Percentiles rank a stretch among this genome's conserved stretches.
phyloP scores from a whole-genome alignment of 805 yeast genomes.

The Myxozyma sirexii region DNA sequence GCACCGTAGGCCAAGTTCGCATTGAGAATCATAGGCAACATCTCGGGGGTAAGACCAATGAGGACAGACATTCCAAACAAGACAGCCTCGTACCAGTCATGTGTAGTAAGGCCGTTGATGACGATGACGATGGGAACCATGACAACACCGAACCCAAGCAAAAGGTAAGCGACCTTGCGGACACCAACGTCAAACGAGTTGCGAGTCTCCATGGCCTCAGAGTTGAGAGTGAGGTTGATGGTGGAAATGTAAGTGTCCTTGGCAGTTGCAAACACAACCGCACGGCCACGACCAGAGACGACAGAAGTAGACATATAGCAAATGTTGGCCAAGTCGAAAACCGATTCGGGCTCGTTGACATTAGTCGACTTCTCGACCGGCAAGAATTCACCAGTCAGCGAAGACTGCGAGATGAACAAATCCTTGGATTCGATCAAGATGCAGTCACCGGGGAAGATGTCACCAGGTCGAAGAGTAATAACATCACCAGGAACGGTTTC shows the following conservation, averaged over 20 bases:
- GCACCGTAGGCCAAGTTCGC: constrained; percentile 35
- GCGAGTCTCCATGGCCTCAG: constrained; percentile 34
- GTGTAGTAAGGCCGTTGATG: constrained; percentile 33
- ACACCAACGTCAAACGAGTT: constrained; percentile 35
- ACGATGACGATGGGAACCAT: constrained; percentile 35
- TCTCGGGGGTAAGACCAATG: constrained; percentile 34
- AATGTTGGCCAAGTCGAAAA: constrained; percentile 31
- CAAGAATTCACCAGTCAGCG: constrained; percentile 82
- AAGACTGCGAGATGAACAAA: constrained; percentile 86
- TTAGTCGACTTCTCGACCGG: constrained; percentile 32
- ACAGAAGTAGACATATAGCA: constrained; percentile 34
- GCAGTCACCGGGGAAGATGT: constrained; percentile 86
- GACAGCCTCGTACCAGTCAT: constrained; percentile 34
- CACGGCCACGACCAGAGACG: constrained; percentile 34
- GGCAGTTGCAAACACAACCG: constrained; percentile 30
- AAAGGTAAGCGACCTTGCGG: constrained; percentile 32
- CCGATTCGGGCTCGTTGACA: constrained; percentile 27
- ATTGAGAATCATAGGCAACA: constrained; percentile 35
- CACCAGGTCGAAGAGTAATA: constrained; percentile 84
- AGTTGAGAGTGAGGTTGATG: constrained; percentile 35
- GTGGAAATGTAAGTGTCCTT: constrained; percentile 33
- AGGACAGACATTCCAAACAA: constrained; percentile 34
- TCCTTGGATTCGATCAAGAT: constrained; percentile 66
- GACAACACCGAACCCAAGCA: constrained; percentile 32
- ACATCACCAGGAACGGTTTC: constrained; percentile 89